These are phyloP conservation scores for Parafenestella ontariensis DNA, from an alignment of 2,329 filamentous ascomycete genomes.

Conservation along the genomic window DNA sequence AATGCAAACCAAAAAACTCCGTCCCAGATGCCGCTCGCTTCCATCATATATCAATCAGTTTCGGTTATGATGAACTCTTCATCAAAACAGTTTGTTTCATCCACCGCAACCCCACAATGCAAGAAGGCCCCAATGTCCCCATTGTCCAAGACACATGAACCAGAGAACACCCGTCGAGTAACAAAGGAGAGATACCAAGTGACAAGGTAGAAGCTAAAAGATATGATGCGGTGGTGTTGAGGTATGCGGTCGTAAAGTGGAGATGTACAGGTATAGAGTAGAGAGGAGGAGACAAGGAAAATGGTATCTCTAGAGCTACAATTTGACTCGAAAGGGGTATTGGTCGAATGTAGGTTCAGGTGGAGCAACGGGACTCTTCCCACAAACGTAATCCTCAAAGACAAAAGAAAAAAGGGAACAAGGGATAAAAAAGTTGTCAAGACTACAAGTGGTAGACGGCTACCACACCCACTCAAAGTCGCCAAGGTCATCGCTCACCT, in stretches of 20 bases:
- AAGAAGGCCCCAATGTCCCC: slow-evolving; percentile 17
- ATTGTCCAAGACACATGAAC: slow-evolving; percentile 7
- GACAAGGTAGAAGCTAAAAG: slow-evolving; percentile 29
- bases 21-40: slow-evolving; percentile 28
- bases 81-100: slow-evolving; percentile 35
- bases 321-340: slow-evolving; percentile 29
- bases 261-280: slow-evolving; percentile 30
- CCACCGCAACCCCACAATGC: slow-evolving; percentile 15
- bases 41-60: slow-evolving; percentile 23
- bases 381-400: slow-evolving; percentile 22
- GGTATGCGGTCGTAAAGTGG: slow-evolving; percentile 25
- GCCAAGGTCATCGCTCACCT: slow-evolving; percentile 69
- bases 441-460: slow-evolving; percentile 71
- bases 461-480: slow-evolving; percentile 95
- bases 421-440: slow-evolving; percentile 49
- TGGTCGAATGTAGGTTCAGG: slow-evolving; percentile 17
- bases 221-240: slow-evolving; percentile 18
- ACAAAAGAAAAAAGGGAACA: slow-evolving; percentile 31
- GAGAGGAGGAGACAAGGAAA: slow-evolving; percentile 43
- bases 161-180: slow-evolving; percentile 24
- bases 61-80: slow-evolving; percentile 22
- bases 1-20: slow-evolving; percentile 29
- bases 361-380: slow-evolving; percentile 31
- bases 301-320: slow-evolving; percentile 52
- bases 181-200: slow-evolving; percentile 47